Conservation (phyloP, 345 rosid genomes). For the Raphanus raphanistrum region DNA sequence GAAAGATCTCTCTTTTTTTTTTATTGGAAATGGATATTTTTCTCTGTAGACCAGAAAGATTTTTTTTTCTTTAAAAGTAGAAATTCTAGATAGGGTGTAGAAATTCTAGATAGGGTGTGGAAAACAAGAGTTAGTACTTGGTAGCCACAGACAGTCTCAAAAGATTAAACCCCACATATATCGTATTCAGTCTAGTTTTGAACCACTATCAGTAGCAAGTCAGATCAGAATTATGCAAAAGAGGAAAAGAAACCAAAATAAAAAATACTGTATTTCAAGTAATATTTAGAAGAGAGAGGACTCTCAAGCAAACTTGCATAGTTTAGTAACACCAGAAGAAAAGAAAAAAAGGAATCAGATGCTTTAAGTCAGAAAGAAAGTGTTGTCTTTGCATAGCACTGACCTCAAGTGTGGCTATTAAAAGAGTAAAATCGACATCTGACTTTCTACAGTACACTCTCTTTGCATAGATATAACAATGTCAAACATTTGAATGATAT, state of each 20-base stretch:
- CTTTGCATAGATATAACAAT: slow-evolving; percentile 5
- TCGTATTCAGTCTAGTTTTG: slow-evolving; percentile 8
- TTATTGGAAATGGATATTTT: slow-evolving; percentile 2
- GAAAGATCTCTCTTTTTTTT: neutral
- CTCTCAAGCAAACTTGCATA: slow-evolving; percentile 9
- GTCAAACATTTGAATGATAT: slow-evolving; percentile 30
- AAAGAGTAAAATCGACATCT: slow-evolving; percentile 17
- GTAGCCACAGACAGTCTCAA: neutral
- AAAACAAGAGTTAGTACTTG: neutral
- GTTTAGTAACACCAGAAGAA: slow-evolving; percentile 4
- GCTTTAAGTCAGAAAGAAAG: slow-evolving; percentile 30
- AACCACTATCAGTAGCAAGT: slow-evolving; percentile 6
- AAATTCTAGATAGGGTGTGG: neutral
- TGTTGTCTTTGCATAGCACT: neutral
- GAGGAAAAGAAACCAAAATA: neutral
- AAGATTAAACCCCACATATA: neutral
- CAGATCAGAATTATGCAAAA: slow-evolving; percentile 8
- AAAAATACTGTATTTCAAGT: neutral
- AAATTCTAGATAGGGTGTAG: neutral
- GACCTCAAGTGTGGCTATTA: slow-evolving; percentile 15
- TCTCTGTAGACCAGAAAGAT: neutral
- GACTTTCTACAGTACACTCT: slow-evolving; percentile 29
- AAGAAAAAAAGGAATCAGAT: slow-evolving; percentile 29
- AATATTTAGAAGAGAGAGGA: slow-evolving; percentile 3
- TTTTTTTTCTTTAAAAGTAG: neutral